Evolutionary conservation across 305 asterid genomes (phyloP).

Genomic region (Solanum hybrid): DNA sequence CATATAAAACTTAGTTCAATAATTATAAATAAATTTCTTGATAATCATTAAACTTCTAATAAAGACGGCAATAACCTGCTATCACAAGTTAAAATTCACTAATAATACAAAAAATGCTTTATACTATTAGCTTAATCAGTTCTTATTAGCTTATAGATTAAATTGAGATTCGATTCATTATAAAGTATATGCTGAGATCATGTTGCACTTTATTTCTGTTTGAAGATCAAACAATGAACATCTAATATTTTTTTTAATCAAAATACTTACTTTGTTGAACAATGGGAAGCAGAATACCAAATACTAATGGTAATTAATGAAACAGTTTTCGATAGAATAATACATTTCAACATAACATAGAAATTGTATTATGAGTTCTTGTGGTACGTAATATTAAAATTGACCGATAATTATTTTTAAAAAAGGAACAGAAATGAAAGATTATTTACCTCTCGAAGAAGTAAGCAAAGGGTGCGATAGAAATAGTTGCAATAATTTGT

Average conservation of each 20-base stretch:
- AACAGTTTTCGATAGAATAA: neutral
- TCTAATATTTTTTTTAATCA: neutral
- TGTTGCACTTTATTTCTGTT: neutral
- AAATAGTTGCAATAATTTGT: constrained; percentile 55
- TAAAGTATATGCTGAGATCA: neutral
- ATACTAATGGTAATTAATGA: neutral
- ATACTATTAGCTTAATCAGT: neutral
- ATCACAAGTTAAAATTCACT: neutral
- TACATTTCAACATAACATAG: neutral
- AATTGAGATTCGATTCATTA: neutral
- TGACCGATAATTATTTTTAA: too few species aligned
- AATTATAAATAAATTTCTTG: neutral
- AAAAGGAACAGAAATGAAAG: neutral
- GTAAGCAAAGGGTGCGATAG: constrained; percentile 60
- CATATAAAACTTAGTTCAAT: neutral
- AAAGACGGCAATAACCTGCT: neutral
- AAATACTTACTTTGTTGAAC: neutral
- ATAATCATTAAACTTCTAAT: neutral
- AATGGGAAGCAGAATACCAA: neutral
- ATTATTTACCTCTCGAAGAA: constrained; percentile 58
- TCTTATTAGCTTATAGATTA: neutral
- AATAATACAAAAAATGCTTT: neutral
- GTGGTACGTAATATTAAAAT: neutral
- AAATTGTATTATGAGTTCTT: neutral
- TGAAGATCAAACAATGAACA: neutral